These are phyloP conservation scores for Phaseolus lunatus DNA, from an alignment of 306 rosid genomes.

Conservation along the genomic window DNA sequence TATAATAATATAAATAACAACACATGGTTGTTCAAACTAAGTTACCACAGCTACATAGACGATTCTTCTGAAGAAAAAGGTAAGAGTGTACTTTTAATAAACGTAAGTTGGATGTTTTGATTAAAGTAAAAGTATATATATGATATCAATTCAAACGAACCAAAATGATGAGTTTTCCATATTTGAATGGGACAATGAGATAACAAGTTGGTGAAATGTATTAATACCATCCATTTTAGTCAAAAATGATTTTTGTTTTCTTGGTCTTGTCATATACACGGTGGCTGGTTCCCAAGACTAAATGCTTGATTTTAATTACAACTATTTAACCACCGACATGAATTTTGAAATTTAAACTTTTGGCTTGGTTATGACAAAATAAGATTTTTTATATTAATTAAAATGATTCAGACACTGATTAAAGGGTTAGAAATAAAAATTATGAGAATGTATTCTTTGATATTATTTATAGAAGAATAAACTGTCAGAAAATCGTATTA, in stretches of 20 bases:
- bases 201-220: conserved; percentile 27
- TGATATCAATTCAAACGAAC: neutral
- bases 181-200: conserved; percentile 30
- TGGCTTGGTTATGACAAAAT: neutral
- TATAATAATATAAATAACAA: too few species aligned
- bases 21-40: neutral
- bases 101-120: neutral
- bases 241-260: neutral
- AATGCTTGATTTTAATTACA: neutral
- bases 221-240: conserved; percentile 31
- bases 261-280: neutral
- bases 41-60: neutral
- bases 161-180: conserved; percentile 35
- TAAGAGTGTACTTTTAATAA: neutral
- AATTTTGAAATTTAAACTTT: conserved; percentile 5
- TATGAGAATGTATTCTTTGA: too few species aligned
- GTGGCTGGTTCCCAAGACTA: neutral
- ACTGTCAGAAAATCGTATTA: too few species aligned
- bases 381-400: neutral
- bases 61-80: neutral
- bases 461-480: too few species aligned
- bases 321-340: neutral
- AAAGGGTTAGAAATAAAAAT: too few species aligned
- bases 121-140: neutral
- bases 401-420: too few species aligned